Evolutionary conservation across 345 rosid genomes (phyloP).

Genomic region (Garcia nutans): DNA sequence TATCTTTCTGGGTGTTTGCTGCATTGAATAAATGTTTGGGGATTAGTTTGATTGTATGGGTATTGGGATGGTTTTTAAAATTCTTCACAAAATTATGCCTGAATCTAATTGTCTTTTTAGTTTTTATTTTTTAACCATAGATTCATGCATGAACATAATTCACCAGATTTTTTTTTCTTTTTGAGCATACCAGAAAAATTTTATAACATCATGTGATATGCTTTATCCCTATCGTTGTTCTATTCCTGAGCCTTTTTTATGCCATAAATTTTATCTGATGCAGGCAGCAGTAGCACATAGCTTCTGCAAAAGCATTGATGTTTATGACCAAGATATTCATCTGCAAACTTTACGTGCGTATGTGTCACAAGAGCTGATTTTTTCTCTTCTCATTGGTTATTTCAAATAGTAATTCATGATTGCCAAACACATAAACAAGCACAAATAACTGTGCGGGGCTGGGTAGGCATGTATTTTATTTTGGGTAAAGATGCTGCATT

Average conservation of each 20-base stretch:
- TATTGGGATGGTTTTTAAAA: not conserved
- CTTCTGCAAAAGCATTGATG: conserved; percentile 57
- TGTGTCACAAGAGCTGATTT: conserved; percentile 17
- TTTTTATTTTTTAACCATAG: not conserved
- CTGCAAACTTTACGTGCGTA: conserved; percentile 55
- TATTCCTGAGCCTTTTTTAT: not conserved
- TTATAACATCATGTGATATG: not conserved
- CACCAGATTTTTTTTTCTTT: too few relatives aligned
- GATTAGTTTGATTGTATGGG: not conserved
- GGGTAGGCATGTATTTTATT: not conserved
- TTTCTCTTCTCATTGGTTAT: not conserved
- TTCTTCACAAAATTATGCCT: not conserved
- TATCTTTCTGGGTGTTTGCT: not conserved
- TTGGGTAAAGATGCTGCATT: not conserved
- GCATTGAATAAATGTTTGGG: not conserved
- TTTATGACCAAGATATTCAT: conserved; percentile 76
- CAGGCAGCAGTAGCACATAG: conserved; percentile 69
- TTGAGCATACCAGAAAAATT: too few relatives aligned
- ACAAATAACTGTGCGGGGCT: not conserved
- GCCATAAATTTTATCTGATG: conserved; percentile 14
- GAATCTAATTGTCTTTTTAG: not conserved
- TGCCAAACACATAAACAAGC: not conserved
- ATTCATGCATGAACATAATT: not conserved
- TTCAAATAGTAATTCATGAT: not conserved
- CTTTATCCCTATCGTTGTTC: not conserved